Evolutionary conservation across 805 yeast genomes (phyloP), one percentile per base, ranked within the genome.

Genomic region (Gaillardinia entomophila): DNA sequence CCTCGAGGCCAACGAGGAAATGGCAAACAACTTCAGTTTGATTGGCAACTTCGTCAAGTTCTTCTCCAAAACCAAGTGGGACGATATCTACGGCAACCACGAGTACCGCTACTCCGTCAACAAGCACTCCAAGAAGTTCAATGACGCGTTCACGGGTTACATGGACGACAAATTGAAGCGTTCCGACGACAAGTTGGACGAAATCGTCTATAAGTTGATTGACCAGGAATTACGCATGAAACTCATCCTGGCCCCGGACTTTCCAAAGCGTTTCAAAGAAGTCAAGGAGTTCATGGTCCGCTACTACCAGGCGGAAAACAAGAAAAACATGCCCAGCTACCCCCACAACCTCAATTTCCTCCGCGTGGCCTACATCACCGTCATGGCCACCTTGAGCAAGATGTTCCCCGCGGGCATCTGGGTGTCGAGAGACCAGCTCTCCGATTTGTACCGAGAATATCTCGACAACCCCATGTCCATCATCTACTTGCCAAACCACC

Each of bases 401-500:
- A 61, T 66, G 63, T 66, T 66, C 36, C 71, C 72, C 4, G 42
- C 51, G 28, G 72, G 72, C 1, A 53, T 66, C 12, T 66, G 69
- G 68, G 53, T 55, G 28, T 61, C 55, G 33, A 40, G 43, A 13
- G 34, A 36, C 16, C 63, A 66, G 36, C 48, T 65, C 27, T 40
- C 51, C 25, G 20, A 37, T 5, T 48, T 66, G 30, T 59, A 48
- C 45, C 34, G 48, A 22, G 43, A 54, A 24, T 65, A 62, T 41
- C 38, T 60, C 37, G 43, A 52, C 23, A 46, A 66, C 32, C 71
- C 71, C 4, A 62, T 63, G 69, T 61, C 70, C 3, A 57, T 66
- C 27, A 57, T 76, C 28, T 71, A 68, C 37, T 57, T 75, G 36
- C 82, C 83, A 3, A 74, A 77, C 42, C 83, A 77, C 53, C 74